Evolutionary conservation across 768 basidiomycete species (phyloP), one percentile per base, ranked within the genome.

Genomic region (Tylopilus vinaceipallidus): DNA sequence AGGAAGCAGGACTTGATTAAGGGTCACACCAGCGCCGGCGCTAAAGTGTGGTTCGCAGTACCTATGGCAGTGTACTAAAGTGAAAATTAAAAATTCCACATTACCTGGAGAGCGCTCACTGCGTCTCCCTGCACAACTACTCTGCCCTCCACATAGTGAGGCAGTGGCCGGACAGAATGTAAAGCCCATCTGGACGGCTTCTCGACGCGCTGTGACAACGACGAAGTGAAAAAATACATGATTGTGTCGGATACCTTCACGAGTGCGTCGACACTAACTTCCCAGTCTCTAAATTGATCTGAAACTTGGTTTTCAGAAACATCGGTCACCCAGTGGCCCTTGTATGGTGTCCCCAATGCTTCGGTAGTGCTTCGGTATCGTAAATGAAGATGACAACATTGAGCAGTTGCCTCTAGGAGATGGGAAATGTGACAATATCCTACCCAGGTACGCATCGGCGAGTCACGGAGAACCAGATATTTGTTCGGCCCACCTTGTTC

Each of bases 91-190:
- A n/a, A n/a, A n/a, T n/a, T n/a, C n/a, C n/a, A n/a, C n/a, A n/a
- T n/a, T n/a, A n/a, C n/a, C n/a, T 20, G 30, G 32, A 30, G 9
- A 26, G 34, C 46, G 19, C 60, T 66, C 52, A 76, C 75, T 5
- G 80, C 72, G 52, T 82, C 80, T 20, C 79, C 81, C 3, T 75
- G 58, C 11, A 83, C 61, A 6, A 72, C 74, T 5, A 81, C 73
- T 3, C 64, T 61, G 13, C 69, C 72, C 14, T 59, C 58, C 2
- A 71, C 71, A 51, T 70, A 79, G 6, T 63, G 62, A 0, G 72
- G 67, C n/a, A 81, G 57, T 8, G 69, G 67, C 9, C 62, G 64
- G 19, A 81, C 53, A 13, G 60, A 58, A 51, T 76, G 72, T 8
- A 81, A 57, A 4, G 72, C 71, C 76, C 78, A 81, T 56, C 66